Base-by-base conservation (phyloP, 2,329 filamentous ascomycete genomes). In the Phoma sp. region DNA sequence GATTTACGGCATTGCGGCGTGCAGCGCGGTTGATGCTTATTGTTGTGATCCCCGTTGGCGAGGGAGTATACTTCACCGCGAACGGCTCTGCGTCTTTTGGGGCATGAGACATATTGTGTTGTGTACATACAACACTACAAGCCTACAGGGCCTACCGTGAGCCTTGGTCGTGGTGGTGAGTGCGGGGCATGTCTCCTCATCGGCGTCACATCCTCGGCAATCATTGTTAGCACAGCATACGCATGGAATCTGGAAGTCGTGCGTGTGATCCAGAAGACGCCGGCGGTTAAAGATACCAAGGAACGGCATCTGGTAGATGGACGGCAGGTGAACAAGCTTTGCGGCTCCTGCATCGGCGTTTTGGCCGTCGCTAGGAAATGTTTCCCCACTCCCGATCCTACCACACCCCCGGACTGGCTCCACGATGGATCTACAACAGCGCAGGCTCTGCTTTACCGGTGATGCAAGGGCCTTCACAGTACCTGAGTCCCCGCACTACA, bases 11-110 rank as follows among this genome's bases (percentile, higher is more conserved):
- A 61, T 86, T 86, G 46, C 78, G 77, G 23, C 77, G 74, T 10
- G 78, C 67, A 0, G 74, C 73, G n/a, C 82, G 78, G 66, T 82
- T 79, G 58, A 86, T 78, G n/a, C 79, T 77, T 51, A 86, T 81
- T n/a, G 76, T 80, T 0, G 82, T 82, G 60, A 86, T 82, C 41
- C 82, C 82, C 13, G 44, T 41, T 22, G 57, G 10, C 5, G 64
- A 65, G 3, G 61, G 8, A 14, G 43, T 54, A 39, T 66, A 55
- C n/a, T 48, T 57, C 11, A 73, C 58, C 2, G 58, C 47, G 4
- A 55, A 55, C 10, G 47, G 47, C 23, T 62, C 62, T 14, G 24
- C 13, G 8, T 50, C 32, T 40, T 4, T 4, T 10, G 9, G 5
- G 4, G 11, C 4, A 10, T 24, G 32, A 25, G 24, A 23, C 40